These are phyloP conservation scores for Yamadazyma nakazawae DNA, from an alignment of 805 yeast genomes.

Conservation along the genomic window DNA sequence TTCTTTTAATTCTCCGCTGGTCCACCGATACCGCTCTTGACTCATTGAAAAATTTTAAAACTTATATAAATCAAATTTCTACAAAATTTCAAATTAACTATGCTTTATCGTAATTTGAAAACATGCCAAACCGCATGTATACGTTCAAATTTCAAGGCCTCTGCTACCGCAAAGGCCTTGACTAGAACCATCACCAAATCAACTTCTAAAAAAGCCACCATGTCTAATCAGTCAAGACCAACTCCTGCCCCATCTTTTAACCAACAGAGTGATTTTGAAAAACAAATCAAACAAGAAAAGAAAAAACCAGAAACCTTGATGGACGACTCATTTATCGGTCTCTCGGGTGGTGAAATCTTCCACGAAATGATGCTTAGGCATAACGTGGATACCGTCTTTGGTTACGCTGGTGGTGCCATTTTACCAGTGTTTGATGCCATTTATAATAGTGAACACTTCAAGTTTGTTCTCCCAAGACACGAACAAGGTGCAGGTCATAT, in stretches of 20 bases:
- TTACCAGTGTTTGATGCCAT: conserved; percentile 97
- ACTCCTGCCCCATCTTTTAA: conserved; percentile 54
- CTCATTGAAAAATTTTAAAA: conserved; percentile 19
- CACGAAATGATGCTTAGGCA: conserved; percentile 99
- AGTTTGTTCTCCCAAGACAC: conserved; percentile 90
- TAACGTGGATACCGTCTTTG: conserved; percentile 92
- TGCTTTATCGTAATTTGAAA: conserved; percentile 22
- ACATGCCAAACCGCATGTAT: conserved; percentile 13
- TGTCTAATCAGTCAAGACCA: conserved; percentile 32
- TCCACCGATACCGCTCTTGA: conserved; percentile 12
- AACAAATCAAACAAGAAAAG: conserved; percentile 9
- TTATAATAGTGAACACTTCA: conserved; percentile 82
- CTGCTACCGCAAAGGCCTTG: not conserved
- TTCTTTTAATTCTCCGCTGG: conserved; percentile 6
- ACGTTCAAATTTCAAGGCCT: conserved; percentile 1
- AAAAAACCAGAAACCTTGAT: conserved; percentile 27
- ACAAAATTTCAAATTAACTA: conserved; percentile 7
- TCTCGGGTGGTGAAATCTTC: conserved; percentile 97
- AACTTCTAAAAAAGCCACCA: conserved; percentile 22
- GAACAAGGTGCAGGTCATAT: conserved; percentile 99
- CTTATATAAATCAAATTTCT: not conserved
- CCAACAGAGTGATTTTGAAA: conserved; percentile 21
- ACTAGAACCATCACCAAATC: conserved; percentile 14
- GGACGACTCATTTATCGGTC: conserved; percentile 89
- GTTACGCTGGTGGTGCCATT: conserved; percentile 99